A percentile compares a stretch with the other conserved stretches of the same genome.
Evolutionary conservation across 2,329 filamentous ascomycete genomes (phyloP).

Genomic region (Aspergillus fumigatiaffinis): DNA sequence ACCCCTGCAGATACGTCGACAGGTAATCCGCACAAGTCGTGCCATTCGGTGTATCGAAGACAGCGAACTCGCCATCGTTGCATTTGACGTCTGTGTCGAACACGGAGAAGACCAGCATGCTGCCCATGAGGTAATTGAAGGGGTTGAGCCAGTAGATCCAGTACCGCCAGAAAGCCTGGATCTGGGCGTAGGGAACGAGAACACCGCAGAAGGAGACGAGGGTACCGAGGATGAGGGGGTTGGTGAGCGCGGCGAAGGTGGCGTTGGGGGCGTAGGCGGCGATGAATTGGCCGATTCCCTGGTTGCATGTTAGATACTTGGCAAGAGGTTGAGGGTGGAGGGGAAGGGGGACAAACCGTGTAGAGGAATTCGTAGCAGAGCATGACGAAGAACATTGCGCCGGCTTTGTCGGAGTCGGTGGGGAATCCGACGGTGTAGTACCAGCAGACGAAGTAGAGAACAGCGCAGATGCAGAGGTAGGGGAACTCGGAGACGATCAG

Average conservation of each 20-base stretch:
- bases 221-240: conserved; percentile 64
- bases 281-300: conserved; percentile 71
- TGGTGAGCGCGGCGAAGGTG: conserved; percentile 67
- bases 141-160: conserved; percentile 31
- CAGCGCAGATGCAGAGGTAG: conserved; percentile 57
- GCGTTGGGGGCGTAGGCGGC: conserved; percentile 66
- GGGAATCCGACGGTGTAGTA: conserved; percentile 63
- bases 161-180: conserved; percentile 30
- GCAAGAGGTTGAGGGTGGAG: too few species aligned
- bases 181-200: conserved; percentile 26
- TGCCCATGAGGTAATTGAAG: conserved; percentile 30
- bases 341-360: conserved; percentile 25
- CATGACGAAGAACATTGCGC: conserved; percentile 63
- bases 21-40: conserved; percentile 59
- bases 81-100: conserved; percentile 23
- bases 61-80: conserved; percentile 22
- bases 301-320: background rate
- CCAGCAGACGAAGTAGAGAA: conserved; percentile 69
- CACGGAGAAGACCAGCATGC: conserved; percentile 23
- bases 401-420: conserved; percentile 30
- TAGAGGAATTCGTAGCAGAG: conserved; percentile 70
- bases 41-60: conserved; percentile 34
- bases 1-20: conserved; percentile 44
- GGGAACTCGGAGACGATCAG: conserved; percentile 68
- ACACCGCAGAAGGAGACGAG: conserved; percentile 30